Evolutionary conservation across 1,284 basidiomycete species (phyloP).

Genomic region (Mixia osmundae): DNA sequence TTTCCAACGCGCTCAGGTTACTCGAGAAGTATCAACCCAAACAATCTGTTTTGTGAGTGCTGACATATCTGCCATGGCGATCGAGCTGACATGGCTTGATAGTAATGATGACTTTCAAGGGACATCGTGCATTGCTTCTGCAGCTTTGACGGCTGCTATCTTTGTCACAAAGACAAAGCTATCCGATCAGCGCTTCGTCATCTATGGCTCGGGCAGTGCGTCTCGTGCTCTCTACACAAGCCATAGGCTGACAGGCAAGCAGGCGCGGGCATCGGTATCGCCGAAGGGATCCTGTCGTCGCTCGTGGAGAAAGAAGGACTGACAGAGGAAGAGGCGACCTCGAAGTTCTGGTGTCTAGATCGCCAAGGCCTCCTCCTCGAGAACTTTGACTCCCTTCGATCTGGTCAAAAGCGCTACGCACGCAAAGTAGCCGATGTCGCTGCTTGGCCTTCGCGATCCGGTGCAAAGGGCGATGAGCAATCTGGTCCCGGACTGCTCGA

Average conservation of each 20-base stretch:
- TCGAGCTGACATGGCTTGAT: too few relatives aligned
- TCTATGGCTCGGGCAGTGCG: too few relatives aligned
- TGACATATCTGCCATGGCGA: too few relatives aligned
- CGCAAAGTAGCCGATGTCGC: slow-evolving; percentile 23
- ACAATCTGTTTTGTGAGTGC: slow-evolving; percentile 33
- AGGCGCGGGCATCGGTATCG: too few relatives aligned
- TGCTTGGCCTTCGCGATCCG: slow-evolving; percentile 25
- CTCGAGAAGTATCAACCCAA: slow-evolving; percentile 40
- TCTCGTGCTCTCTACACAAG: too few relatives aligned
- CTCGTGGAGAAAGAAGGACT: slow-evolving; percentile 1
- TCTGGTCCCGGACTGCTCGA: slow-evolving; percentile 36
- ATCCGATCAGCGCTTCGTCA: slow-evolving; percentile 46
- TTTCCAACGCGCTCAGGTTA: slow-evolving; percentile 36
- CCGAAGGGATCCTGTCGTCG: background rate
- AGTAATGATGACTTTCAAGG: slow-evolving; percentile 56
- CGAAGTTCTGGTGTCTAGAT: too few relatives aligned
- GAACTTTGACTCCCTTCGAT: slow-evolving; percentile 23
- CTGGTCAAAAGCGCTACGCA: slow-evolving; percentile 24
- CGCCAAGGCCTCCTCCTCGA: background rate
- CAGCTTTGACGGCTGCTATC: slow-evolving; percentile 47
- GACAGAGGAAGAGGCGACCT: too few relatives aligned
- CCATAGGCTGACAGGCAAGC: too few relatives aligned
- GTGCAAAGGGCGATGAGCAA: slow-evolving; percentile 24
- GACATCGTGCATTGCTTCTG: slow-evolving; percentile 61
- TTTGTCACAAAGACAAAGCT: slow-evolving; percentile 39